Percentiles rank a stretch among this genome's conserved stretches.
Conservation (phyloP, 495 filamentous ascomycete species). For the Neurospora sp. region DNA sequence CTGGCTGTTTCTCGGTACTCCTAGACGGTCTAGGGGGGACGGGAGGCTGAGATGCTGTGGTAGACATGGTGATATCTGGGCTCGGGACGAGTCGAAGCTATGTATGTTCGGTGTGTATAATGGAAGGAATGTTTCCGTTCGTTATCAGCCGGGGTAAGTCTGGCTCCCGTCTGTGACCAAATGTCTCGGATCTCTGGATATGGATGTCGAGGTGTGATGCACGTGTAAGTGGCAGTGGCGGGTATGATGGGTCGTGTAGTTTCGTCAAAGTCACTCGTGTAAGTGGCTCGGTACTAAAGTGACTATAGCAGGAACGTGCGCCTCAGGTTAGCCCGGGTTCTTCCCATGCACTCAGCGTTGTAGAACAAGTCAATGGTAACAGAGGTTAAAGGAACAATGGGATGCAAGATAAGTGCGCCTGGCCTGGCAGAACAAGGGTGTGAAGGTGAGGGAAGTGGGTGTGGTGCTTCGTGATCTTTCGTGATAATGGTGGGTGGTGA, state of each 20-base stretch:
- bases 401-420: not conserved
- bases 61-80: conserved; percentile 21
- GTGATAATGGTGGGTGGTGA: not conserved
- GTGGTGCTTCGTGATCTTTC: not conserved
- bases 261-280: not conserved
- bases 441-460: not conserved
- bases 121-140: not conserved
- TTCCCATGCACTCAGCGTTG: not conserved
- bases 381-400: not conserved
- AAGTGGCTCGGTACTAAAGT: not conserved
- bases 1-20: conserved; percentile 29
- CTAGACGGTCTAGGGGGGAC: conserved; percentile 57
- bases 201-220: conserved; percentile 3
- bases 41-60: conserved; percentile 43
- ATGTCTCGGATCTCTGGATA: not conserved
- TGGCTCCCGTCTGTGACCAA: not conserved
- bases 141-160: not conserved
- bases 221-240: not conserved
- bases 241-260: conserved; percentile 3
- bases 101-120: not conserved
- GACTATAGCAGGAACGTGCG: not conserved
- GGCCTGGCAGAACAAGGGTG: not conserved
- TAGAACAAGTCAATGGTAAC: not conserved
- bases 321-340: not conserved
- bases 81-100: not conserved